Conservation (phyloP, 2,329 filamentous ascomycete genomes). For the Dothideomycetes sp. region DNA sequence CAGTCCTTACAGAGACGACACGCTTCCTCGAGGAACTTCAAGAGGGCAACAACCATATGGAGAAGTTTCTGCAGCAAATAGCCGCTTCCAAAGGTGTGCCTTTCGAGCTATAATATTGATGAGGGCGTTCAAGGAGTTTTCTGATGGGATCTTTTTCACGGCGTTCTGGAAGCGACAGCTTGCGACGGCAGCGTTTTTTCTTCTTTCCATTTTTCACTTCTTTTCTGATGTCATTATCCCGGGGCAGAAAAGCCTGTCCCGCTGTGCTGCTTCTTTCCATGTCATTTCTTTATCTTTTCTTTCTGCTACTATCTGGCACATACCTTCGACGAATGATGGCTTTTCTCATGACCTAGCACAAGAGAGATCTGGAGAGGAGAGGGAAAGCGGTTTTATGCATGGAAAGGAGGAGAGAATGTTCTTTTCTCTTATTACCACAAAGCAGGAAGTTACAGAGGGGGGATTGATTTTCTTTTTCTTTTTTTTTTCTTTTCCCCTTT, state of each 20-base stretch:
- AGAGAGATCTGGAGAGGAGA: too few species aligned
- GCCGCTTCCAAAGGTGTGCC: constrained; percentile 3
- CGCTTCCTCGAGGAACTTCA: constrained; percentile 70
- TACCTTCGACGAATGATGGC: too few species aligned
- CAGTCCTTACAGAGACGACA: constrained; percentile 63
- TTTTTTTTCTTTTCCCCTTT: background rate
- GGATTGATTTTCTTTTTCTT: background rate
- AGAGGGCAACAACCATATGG: constrained; percentile 47
- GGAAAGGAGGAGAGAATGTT: too few species aligned
- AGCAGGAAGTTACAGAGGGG: too few species aligned
- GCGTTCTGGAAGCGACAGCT: background rate
- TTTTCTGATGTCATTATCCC: background rate
- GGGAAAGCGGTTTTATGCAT: too few species aligned
- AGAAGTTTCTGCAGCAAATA: background rate
- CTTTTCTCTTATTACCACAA: too few species aligned
- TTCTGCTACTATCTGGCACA: too few species aligned
- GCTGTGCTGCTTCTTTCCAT: background rate
- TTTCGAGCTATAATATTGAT: constrained; percentile 3
- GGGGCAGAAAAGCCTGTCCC: background rate
- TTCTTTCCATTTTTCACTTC: background rate
- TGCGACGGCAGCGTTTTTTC: background rate
- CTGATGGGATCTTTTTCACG: constrained; percentile 1
- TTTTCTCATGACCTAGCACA: too few species aligned
- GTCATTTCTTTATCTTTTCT: too few species aligned
- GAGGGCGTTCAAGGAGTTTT: constrained; percentile 5